Conservation (phyloP, 345 rosid species). For the Brassica carinata region DNA sequence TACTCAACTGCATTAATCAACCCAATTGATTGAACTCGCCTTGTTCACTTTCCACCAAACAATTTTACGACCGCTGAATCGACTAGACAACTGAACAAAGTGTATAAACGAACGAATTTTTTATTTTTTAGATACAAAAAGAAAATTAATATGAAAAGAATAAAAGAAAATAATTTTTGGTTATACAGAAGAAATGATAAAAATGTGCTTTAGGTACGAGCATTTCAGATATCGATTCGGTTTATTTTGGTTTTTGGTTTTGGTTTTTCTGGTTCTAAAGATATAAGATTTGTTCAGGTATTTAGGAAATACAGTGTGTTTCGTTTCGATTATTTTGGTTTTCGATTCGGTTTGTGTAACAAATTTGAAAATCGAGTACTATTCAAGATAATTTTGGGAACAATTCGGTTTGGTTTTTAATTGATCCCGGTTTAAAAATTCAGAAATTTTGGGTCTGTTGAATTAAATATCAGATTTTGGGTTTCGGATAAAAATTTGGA, state of each 20-base stretch:
- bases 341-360: no score
- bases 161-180: background rate
- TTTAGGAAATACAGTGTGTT: background rate
- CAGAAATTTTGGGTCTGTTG: background rate
- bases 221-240: background rate
- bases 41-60: background rate
- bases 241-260: background rate
- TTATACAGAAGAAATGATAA: background rate
- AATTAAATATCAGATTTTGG: no score
- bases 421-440: background rate
- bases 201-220: background rate
- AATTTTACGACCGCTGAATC: background rate
- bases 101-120: background rate
- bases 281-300: background rate
- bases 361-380: no score
- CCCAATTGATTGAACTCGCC: background rate
- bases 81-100: background rate
- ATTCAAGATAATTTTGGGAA: background rate
- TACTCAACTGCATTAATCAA: background rate
- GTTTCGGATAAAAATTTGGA: no score
- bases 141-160: background rate
- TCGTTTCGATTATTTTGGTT: no score
- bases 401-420: no score
- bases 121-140: background rate
- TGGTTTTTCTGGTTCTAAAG: background rate